A percentile compares a stretch with the other conserved stretches of the same genome.
Conservation (phyloP, 169 alveolate species). For the Sarcocystis neurona region DNA sequence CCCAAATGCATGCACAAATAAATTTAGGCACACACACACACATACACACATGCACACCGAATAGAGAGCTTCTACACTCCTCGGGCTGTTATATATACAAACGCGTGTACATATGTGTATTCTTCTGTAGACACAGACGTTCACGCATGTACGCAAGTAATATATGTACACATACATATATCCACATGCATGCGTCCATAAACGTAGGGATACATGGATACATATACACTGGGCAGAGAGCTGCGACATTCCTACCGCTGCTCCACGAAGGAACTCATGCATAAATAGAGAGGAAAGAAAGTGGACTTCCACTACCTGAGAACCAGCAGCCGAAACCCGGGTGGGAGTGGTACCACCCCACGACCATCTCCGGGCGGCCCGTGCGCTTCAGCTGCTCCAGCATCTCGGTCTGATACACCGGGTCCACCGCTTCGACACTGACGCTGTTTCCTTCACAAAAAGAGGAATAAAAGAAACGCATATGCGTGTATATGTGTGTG, state of each 20-base stretch:
- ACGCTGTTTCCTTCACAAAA: constrained; percentile 86
- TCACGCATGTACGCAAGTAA: too few species aligned
- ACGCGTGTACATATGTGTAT: too few species aligned
- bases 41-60: too few species aligned
- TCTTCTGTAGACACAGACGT: too few species aligned
- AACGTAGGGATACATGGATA: background rate
- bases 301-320: constrained; percentile 75
- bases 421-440: constrained; percentile 99
- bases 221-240: background rate
- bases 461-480: background rate
- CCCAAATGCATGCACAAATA: too few species aligned
- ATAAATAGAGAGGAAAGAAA: background rate
- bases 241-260: background rate
- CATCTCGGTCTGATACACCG: constrained; percentile 98
- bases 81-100: too few species aligned
- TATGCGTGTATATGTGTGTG: background rate
- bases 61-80: too few species aligned
- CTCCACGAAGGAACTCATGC: background rate
- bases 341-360: constrained; percentile 99
- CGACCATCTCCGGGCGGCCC: constrained; percentile 96
- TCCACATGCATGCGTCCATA: background rate
- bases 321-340: constrained; percentile 99
- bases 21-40: too few species aligned
- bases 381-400: constrained; percentile 97
- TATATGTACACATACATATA: constrained; percentile 10